A percentile compares a stretch with the other conserved stretches of the same genome.
Evolutionary conservation across 495 filamentous ascomycete genomes (phyloP).

Genomic region (Hyaloscypha hepaticicola): DNA sequence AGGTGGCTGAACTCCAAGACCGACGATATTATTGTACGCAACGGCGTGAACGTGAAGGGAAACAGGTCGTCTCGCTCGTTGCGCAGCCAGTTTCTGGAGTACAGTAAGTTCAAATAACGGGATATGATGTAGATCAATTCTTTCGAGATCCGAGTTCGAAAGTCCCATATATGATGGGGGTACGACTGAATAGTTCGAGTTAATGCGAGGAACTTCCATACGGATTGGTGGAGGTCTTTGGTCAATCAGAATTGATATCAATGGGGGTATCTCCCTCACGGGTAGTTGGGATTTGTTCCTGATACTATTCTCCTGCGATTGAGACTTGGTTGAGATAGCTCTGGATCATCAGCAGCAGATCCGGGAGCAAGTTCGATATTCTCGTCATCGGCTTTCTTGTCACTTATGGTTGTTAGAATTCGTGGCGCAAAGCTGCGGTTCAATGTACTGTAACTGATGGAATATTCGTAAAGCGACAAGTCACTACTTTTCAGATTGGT

Average conservation of each 20-base stretch:
- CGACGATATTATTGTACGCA: background rate
- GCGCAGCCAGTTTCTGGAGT: background rate
- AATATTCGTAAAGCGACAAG: too few species aligned
- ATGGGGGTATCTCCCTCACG: too few species aligned
- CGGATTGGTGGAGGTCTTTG: background rate
- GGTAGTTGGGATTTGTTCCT: too few species aligned
- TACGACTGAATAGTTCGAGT: background rate
- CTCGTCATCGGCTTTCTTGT: too few species aligned
- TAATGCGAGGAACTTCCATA: background rate
- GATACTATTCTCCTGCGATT: too few species aligned
- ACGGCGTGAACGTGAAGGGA: background rate
- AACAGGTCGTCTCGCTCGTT: background rate
- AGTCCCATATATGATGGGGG: background rate
- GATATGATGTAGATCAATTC: background rate
- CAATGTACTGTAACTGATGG: too few species aligned
- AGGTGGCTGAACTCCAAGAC: background rate
- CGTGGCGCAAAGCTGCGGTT: too few species aligned
- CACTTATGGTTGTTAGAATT: too few species aligned
- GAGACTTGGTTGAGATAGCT: too few species aligned
- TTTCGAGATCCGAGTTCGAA: background rate
- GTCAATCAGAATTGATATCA: background rate
- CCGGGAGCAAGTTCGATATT: too few species aligned
- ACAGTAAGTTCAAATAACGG: background rate
- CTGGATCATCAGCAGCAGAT: too few species aligned
- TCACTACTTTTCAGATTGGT: too few species aligned